phyloP scores from a whole-genome alignment of 495 filamentous ascomycete species.

The Aspergillus heteromorphus region DNA sequence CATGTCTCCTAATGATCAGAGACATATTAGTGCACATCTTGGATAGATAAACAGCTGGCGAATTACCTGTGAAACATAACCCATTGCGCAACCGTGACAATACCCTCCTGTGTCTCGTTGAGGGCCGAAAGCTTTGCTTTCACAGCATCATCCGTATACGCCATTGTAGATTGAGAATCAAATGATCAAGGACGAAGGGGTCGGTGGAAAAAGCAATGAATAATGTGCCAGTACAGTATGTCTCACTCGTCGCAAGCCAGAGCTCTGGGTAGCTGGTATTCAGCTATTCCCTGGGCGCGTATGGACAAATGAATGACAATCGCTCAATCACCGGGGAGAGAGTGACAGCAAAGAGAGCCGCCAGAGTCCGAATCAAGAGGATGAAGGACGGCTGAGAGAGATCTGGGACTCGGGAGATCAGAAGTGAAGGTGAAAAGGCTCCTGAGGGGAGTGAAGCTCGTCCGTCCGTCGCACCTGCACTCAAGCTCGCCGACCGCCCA shows the following conservation, averaged over 20 bases:
- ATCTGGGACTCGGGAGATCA: not conserved
- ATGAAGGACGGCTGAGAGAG: not conserved
- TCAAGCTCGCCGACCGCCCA: constrained; percentile 29
- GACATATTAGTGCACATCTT: constrained; percentile 19
- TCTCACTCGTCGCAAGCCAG: not conserved
- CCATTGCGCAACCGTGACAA: constrained; percentile 95
- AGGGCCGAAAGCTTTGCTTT: constrained; percentile 89
- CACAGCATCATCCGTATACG: constrained; percentile 90
- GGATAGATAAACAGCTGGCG: constrained; percentile 5
- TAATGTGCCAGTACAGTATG: not conserved
- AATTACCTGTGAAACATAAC: constrained; percentile 95
- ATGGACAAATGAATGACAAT: not conserved
- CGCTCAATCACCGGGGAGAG: not conserved
- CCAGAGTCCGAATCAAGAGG: not conserved
- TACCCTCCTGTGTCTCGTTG: constrained; percentile 94
- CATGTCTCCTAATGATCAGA: constrained; percentile 62
- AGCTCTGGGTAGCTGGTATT: not conserved
- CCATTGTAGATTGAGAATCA: constrained; percentile 55
- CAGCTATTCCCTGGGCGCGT: not conserved
- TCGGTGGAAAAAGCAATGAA: not conserved
- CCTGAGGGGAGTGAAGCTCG: constrained; percentile 5
- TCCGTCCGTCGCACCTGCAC: constrained; percentile 5
- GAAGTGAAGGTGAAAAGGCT: not conserved
- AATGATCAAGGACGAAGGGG: not conserved
- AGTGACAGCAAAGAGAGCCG: not conserved